Base-by-base conservation (phyloP, 1,139 yeast species). In the Debaryomycetaceae sp. region DNA sequence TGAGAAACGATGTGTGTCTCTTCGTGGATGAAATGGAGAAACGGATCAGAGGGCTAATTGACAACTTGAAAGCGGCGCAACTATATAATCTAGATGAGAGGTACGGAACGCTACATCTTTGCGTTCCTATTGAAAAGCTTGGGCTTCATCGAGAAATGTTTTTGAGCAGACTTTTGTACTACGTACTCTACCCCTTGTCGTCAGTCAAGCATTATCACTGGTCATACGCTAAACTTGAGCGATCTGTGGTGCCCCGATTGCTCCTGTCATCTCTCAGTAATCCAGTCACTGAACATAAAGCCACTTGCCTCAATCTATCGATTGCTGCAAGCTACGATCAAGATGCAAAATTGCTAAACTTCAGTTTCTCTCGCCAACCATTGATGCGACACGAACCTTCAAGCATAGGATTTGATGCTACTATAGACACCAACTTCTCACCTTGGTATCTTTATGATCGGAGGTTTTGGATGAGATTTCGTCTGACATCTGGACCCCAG, bases 151-250 rank as follows among this genome's bases (percentile, higher is more conserved):
- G 51, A 17, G 47, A 53, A 6, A 31, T 51, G n/a, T 58, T 70
- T 0, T 45, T 65, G 1, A 53, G 65, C 14, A 48, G 74, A 34
- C 59, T 63, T 18, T 45, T 78, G 4, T 77, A 55, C 48, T 52
- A 60, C 5, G 37, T 45, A 2, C 48, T 73, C 6, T 54, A 55
- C 34, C 65, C 63, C 0, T 51, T 71, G 4, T 71, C 79, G 0
- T 61, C 80, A 0, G 52, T 67, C 1, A 55, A 57, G 15, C 65
- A 73, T 33, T 75, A 65, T 47, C 72, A 72, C 45, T 76, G 78
- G 71, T 54, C 65, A 4, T 77, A 70, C 44, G 66, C 79, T 4
- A 71, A 65, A 41, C 39, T 76, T 11, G 72, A 71, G 36, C 47
- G 71, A 31, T 56, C 47, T 2, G 52, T 63, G 7, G 48, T 66